Percentiles rank a stretch among this genome's conserved stretches.
Evolutionary conservation across 2,329 filamentous ascomycete species (phyloP).

Genomic region (Teratosphaeria destructans): DNA sequence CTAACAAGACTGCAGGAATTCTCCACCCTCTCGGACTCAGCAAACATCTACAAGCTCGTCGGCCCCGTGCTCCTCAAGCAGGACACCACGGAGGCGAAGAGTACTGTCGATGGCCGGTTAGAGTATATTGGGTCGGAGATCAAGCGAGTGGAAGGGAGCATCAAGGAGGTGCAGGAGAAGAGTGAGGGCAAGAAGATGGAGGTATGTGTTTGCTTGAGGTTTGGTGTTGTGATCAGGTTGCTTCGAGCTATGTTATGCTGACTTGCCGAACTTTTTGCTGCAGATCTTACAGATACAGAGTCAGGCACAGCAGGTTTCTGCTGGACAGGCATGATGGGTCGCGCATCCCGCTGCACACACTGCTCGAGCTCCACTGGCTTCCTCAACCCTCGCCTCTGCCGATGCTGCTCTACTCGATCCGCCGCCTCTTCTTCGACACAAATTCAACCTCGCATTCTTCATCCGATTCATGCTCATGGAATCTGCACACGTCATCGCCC

Average conservation of each 20-base stretch:
- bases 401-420: background rate
- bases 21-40: slow-evolving; percentile 61
- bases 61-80: slow-evolving; percentile 91
- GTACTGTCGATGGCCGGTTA: slow-evolving; percentile 79
- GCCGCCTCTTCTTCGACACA: background rate
- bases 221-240: background rate
- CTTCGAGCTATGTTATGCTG: background rate
- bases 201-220: slow-evolving; percentile 31
- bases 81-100: slow-evolving; percentile 78
- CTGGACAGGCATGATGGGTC: background rate
- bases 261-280: background rate
- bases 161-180: slow-evolving; percentile 53
- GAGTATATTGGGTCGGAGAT: slow-evolving; percentile 93
- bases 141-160: slow-evolving; percentile 56
- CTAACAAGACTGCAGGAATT: slow-evolving; percentile 56
- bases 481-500: background rate
- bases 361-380: background rate
- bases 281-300: slow-evolving; percentile 37
- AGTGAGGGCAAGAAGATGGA: slow-evolving; percentile 56
- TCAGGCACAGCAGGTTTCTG: slow-evolving; percentile 25
- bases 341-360: background rate
- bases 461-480: background rate
- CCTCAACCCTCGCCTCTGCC: background rate
- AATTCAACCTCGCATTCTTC: background rate
- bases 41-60: slow-evolving; percentile 91